Conservation (phyloP, 1,284 basidiomycete species). For the Trichosporon sp. region DNA sequence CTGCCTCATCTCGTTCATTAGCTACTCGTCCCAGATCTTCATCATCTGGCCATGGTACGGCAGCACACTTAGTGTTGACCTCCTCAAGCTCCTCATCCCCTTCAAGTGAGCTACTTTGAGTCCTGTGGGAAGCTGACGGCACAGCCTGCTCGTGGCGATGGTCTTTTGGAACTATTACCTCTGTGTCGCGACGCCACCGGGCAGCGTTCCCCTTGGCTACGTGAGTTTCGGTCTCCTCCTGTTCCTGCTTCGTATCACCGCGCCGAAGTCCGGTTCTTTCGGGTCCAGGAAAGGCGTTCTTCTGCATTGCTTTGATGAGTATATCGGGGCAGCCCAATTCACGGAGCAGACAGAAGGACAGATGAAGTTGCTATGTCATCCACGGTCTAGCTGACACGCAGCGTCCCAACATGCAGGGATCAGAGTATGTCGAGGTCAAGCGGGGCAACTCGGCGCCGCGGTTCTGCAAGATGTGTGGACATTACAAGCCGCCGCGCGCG, state of each 20-base stretch:
- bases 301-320: too few species aligned
- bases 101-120: constrained; percentile 66
- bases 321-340: too few species aligned
- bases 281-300: background rate
- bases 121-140: background rate
- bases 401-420: constrained; percentile 65
- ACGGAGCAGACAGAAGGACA: too few species aligned
- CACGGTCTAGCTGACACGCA: constrained; percentile 38
- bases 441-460: constrained; percentile 69
- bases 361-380: too few species aligned
- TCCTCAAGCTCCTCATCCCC: constrained; percentile 66
- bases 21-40: constrained; percentile 80
- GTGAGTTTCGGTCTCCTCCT: constrained; percentile 51
- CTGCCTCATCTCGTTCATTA: constrained; percentile 76
- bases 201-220: constrained; percentile 72
- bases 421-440: constrained; percentile 78
- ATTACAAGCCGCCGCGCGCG: constrained; percentile 54
- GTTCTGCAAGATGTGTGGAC: constrained; percentile 67
- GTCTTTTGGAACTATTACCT: constrained; percentile 82
- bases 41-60: constrained; percentile 91
- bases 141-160: constrained; percentile 66
- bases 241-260: background rate
- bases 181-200: constrained; percentile 73
- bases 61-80: constrained; percentile 60
- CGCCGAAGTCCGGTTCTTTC: background rate